phyloP scores from a whole-genome alignment of 2,329 filamentous ascomycete species.

The Sporothrix luriei region DNA sequence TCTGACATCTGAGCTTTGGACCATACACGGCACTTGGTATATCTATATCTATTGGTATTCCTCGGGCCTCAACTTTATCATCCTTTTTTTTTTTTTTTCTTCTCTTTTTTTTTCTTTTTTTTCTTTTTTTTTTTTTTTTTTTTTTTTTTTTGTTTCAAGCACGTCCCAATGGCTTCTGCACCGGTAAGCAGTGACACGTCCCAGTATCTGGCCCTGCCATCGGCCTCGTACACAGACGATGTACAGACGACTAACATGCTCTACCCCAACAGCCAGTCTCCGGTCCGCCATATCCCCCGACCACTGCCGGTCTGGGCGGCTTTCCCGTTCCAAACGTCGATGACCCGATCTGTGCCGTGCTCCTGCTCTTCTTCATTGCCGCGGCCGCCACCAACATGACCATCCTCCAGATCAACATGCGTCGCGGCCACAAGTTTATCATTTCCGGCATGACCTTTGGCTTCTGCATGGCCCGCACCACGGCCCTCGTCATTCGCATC shows the following conservation, averaged over 20 bases:
- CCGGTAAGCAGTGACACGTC: constrained; percentile 1
- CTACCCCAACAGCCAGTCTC: neutral
- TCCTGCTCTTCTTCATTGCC: constrained; percentile 60
- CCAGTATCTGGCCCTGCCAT: neutral
- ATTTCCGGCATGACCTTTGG: constrained; percentile 61
- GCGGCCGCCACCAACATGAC: constrained; percentile 61
- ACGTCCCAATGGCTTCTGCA: constrained; percentile 7
- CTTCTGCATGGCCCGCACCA: constrained; percentile 59
- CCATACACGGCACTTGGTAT: neutral
- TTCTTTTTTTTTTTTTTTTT: too few species aligned
- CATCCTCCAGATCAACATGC: constrained; percentile 57
- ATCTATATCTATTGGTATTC: constrained; percentile 17
- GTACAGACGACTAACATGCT: constrained; percentile 3
- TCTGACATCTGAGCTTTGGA: neutral
- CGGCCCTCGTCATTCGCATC: constrained; percentile 56
- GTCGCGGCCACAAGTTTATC: constrained; percentile 59
- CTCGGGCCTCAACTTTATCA: neutral
- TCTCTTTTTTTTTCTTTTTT: too few species aligned
- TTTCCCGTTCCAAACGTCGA: constrained; percentile 61
- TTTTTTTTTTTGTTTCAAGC: too few species aligned
- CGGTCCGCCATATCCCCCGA: constrained; percentile 48
- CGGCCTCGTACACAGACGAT: neutral
- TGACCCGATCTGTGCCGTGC: constrained; percentile 64
- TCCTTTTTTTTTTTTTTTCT: too few species aligned
- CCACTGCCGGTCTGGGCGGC: constrained; percentile 58